Conservation (phyloP, 2,329 filamentous ascomycete genomes). For the Colletotrichum sp. region DNA sequence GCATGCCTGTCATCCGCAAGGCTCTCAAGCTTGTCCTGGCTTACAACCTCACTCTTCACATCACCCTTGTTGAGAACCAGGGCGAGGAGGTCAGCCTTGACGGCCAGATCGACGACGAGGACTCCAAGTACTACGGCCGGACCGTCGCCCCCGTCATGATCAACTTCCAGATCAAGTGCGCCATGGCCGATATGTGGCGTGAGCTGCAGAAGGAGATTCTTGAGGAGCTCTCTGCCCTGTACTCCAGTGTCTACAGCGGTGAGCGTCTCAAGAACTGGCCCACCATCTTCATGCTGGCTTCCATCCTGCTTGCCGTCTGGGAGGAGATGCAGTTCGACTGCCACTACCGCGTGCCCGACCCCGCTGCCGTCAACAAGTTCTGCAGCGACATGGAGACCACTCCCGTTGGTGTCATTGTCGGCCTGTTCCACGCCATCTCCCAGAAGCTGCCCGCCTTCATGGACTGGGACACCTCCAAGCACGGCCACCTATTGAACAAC, state of each 20-base stretch:
- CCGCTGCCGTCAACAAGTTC: slow-evolving; percentile 87
- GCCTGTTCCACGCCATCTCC: slow-evolving; percentile 96
- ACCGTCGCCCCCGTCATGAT: slow-evolving; percentile 97
- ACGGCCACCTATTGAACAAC: slow-evolving; percentile 88
- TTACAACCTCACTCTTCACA: slow-evolving; percentile 93
- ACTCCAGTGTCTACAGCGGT: slow-evolving; percentile 97
- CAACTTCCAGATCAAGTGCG: slow-evolving; percentile 99
- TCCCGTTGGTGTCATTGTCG: slow-evolving; percentile 94
- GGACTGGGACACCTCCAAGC: slow-evolving; percentile 92
- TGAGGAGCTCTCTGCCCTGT: slow-evolving; percentile 88
- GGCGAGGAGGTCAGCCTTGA: slow-evolving; percentile 79
- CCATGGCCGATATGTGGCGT: slow-evolving; percentile 97
- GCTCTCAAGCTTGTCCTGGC: slow-evolving; percentile 93
- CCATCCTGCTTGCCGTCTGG: slow-evolving; percentile 92
- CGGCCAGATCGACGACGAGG: slow-evolving; percentile 84
- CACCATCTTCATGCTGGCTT: slow-evolving; percentile 96
- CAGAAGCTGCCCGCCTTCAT: slow-evolving; percentile 92
- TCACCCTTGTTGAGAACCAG: slow-evolving; percentile 91
- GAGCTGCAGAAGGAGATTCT: slow-evolving; percentile 95
- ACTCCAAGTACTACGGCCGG: slow-evolving; percentile 88
- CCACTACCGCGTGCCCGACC: slow-evolving; percentile 91
- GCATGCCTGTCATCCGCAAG: slow-evolving; percentile 89
- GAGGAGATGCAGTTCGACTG: slow-evolving; percentile 99
- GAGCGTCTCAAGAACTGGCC: slow-evolving; percentile 99
- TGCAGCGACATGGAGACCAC: slow-evolving; percentile 96